Evolutionary conservation across 306 rosid species (phyloP).

Genomic region (Dalbergia cochinchinensis): DNA sequence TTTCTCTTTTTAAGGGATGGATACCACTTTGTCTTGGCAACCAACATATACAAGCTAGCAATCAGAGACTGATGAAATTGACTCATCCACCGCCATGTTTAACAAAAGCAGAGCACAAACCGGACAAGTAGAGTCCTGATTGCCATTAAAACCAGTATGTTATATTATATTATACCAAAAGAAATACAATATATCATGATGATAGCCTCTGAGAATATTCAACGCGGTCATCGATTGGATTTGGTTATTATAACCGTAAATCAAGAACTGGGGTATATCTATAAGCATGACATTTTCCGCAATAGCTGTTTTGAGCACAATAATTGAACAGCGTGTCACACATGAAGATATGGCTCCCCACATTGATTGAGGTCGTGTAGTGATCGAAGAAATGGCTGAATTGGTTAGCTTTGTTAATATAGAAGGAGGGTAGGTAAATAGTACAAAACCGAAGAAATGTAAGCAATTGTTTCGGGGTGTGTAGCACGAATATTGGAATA

Average conservation of each 20-base stretch:
- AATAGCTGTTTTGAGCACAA: not conserved
- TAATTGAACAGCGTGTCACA: not conserved
- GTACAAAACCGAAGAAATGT: no score
- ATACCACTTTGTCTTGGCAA: not conserved
- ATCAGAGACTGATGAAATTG: not conserved
- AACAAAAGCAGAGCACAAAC: slow-evolving; percentile 28
- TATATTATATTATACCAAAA: slow-evolving; percentile 1
- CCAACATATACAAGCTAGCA: not conserved
- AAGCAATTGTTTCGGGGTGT: no score
- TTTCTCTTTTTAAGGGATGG: not conserved
- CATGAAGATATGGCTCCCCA: not conserved
- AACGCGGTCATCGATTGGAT: slow-evolving; percentile 18
- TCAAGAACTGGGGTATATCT: slow-evolving; percentile 10
- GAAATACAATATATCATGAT: not conserved
- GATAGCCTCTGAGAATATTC: not conserved
- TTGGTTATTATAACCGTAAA: slow-evolving; percentile 26
- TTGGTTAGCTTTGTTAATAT: no score
- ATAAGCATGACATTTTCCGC: slow-evolving; percentile 15
- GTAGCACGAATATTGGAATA: no score
- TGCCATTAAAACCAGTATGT: not conserved
- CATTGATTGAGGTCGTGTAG: not conserved
- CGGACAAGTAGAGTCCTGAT: slow-evolving; percentile 16
- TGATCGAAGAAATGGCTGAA: not conserved
- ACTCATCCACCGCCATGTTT: not conserved
- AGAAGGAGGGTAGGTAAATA: no score